A percentile compares a stretch with the other conserved stretches of the same genome.
These are phyloP conservation scores for Lactarius evosmus DNA, from an alignment of 768 basidiomycete species.

Conservation along the genomic window DNA sequence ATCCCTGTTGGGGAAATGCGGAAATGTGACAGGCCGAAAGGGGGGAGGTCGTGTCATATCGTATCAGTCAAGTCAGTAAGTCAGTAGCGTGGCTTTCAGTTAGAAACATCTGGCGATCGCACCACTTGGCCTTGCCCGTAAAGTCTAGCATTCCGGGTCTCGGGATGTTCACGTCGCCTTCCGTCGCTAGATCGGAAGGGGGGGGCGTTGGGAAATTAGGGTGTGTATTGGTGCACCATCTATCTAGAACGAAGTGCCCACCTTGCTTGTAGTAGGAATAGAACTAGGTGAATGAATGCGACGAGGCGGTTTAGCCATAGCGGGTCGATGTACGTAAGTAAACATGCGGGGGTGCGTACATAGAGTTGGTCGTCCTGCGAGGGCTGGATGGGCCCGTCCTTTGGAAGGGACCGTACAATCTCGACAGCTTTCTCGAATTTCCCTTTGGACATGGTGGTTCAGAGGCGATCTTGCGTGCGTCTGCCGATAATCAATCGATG, in stretches of 20 bases:
- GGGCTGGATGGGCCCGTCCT: constrained; percentile 79
- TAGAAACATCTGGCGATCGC: constrained; percentile 26
- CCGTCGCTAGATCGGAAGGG: constrained; percentile 49
- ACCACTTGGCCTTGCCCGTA: constrained; percentile 89
- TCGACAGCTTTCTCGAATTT: constrained; percentile 74
- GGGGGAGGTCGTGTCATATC: not conserved
- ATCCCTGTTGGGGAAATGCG: constrained; percentile 52
- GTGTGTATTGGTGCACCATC: constrained; percentile 26
- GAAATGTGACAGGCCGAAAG: not conserved
- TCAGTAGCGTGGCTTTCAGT: constrained; percentile 3
- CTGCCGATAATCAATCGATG: constrained; percentile 8
- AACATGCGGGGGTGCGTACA: constrained; percentile 46
- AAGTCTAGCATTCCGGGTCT: constrained; percentile 83
- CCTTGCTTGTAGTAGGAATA: constrained; percentile 95
- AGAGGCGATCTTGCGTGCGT: not conserved
- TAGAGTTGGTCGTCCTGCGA: constrained; percentile 68
- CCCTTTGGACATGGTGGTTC: constrained; percentile 54
- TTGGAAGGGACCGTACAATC: constrained; percentile 66
- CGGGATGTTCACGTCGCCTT: constrained; percentile 65
- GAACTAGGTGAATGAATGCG: constrained; percentile 53
- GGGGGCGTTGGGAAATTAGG: constrained; percentile 22
- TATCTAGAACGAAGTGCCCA: constrained; percentile 31
- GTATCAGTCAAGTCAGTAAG: constrained; percentile 6
- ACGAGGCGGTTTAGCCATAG: not conserved
- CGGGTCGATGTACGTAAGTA: constrained; percentile 12